A percentile compares a stretch with the other conserved stretches of the same genome.
Evolutionary conservation across 306 rosid genomes (phyloP).

Genomic region (Astragalus membranaceus): DNA sequence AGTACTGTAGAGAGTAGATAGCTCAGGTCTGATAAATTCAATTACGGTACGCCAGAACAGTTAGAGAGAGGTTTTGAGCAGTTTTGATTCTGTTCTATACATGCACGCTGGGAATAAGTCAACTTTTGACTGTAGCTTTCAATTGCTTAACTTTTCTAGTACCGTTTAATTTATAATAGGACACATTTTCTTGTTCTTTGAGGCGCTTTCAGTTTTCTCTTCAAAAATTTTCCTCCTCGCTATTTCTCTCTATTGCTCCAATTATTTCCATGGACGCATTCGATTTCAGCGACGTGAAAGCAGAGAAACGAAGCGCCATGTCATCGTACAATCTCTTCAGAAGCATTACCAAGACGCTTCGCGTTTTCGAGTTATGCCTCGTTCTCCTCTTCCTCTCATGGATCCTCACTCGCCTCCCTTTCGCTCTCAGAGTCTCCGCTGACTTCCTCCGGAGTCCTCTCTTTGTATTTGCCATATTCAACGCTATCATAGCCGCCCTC

Average conservation of each 20-base stretch:
- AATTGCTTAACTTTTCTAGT: not conserved
- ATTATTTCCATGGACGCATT: constrained; percentile 31
- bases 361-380: constrained; percentile 32
- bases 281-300: constrained; percentile 24
- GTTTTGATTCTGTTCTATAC: constrained; percentile 20
- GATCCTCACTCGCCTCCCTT: constrained; percentile 55
- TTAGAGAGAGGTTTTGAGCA: constrained; percentile 11
- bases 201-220: not conserved
- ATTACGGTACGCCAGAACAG: constrained; percentile 20
- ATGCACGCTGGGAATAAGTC: constrained; percentile 18
- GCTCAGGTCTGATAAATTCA: constrained; percentile 20
- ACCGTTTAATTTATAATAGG: not conserved
- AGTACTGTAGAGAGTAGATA: not conserved
- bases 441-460: constrained; percentile 47
- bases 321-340: constrained; percentile 24
- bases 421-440: constrained; percentile 37
- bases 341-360: constrained; percentile 39
- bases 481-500: constrained; percentile 60
- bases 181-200: no score
- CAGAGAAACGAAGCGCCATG: constrained; percentile 21
- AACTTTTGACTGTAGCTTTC: not conserved
- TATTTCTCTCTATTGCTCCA: not conserved
- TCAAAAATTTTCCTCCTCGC: not conserved
- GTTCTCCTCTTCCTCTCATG: constrained; percentile 40
- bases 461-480: constrained; percentile 61